These are phyloP conservation scores for Eutrema salsugineum DNA, from an alignment of 441 rosid genomes.

Conservation along the genomic window DNA sequence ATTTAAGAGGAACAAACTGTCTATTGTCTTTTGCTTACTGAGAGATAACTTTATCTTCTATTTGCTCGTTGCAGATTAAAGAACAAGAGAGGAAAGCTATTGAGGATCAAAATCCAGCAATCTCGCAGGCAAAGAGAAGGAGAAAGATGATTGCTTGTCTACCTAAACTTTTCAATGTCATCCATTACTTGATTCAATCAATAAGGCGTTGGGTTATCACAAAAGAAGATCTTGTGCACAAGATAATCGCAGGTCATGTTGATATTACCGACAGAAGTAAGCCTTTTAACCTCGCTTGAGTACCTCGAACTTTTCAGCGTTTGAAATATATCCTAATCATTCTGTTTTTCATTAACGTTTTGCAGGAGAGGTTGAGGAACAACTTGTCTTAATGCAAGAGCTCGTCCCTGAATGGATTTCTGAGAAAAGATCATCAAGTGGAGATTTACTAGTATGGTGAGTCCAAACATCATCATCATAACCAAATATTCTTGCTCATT, in stretches of 20 bases:
- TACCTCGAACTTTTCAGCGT: no score
- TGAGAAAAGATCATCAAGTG: constrained; percentile 56
- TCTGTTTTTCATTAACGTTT: not conserved
- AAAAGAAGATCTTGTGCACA: constrained; percentile 78
- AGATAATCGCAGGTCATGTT: constrained; percentile 55
- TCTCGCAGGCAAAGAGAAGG: constrained; percentile 80
- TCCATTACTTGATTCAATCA: constrained; percentile 71
- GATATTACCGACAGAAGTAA: constrained; percentile 78
- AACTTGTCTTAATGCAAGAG: constrained; percentile 59
- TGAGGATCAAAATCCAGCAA: constrained; percentile 79
- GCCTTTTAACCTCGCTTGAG: not conserved
- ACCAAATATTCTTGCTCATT: not conserved
- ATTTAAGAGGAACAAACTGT: not conserved
- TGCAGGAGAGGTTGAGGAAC: constrained; percentile 81
- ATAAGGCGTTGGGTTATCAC: constrained; percentile 66
- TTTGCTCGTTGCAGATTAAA: constrained; percentile 49
- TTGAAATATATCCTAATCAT: not conserved
- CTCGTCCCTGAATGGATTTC: constrained; percentile 88
- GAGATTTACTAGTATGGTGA: constrained; percentile 81
- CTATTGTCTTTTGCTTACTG: not conserved
- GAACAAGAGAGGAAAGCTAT: constrained; percentile 69
- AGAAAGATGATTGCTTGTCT: constrained; percentile 59
- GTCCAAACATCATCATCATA: constrained; percentile 8
- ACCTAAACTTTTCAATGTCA: constrained; percentile 81
- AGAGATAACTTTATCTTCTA: not conserved